Conservation (phyloP, 2,329 filamentous ascomycete species). For the Geosmithia putterillii region DNA sequence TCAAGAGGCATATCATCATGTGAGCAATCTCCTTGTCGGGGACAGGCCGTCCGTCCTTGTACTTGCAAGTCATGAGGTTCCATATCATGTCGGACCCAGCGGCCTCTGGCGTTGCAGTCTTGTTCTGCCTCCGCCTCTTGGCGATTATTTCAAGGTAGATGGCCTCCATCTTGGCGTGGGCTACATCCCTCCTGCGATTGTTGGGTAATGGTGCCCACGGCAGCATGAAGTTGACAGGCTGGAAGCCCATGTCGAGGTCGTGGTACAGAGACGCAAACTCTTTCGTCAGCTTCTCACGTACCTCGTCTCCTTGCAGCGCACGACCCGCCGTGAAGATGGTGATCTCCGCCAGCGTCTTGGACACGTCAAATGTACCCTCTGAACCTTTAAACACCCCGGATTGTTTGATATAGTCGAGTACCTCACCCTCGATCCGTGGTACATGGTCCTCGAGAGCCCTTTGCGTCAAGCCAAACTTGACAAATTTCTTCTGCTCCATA, state of each 20-base stretch:
- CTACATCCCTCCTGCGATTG: slow-evolving; percentile 59
- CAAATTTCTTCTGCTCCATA: slow-evolving; percentile 83
- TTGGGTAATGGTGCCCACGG: slow-evolving; percentile 68
- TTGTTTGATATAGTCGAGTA: slow-evolving; percentile 49
- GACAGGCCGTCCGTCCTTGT: slow-evolving; percentile 59
- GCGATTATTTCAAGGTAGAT: slow-evolving; percentile 63
- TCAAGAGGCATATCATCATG: slow-evolving; percentile 67
- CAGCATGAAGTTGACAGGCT: slow-evolving; percentile 71
- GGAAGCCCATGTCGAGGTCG: slow-evolving; percentile 65
- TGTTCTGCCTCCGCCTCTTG: slow-evolving; percentile 37
- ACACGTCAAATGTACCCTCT: slow-evolving; percentile 55
- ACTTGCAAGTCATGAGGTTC: slow-evolving; percentile 64
- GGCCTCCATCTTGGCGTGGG: slow-evolving; percentile 56
- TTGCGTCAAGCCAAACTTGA: slow-evolving; percentile 59
- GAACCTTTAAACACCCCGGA: slow-evolving; percentile 45
- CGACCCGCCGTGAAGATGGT: slow-evolving; percentile 73
- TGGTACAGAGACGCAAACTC: slow-evolving; percentile 67
- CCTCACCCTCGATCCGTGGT: slow-evolving; percentile 57
- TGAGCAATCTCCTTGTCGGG: slow-evolving; percentile 62
- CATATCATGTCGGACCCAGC: slow-evolving; percentile 58
- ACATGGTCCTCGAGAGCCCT: slow-evolving; percentile 55
- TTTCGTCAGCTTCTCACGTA: slow-evolving; percentile 58
- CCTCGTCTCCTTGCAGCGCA: slow-evolving; percentile 63
- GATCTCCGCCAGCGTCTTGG: slow-evolving; percentile 59
- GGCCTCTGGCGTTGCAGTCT: too few species aligned